Conservation (phyloP, 2,329 filamentous ascomycete genomes). For the Bipolaris sorokiniana region DNA sequence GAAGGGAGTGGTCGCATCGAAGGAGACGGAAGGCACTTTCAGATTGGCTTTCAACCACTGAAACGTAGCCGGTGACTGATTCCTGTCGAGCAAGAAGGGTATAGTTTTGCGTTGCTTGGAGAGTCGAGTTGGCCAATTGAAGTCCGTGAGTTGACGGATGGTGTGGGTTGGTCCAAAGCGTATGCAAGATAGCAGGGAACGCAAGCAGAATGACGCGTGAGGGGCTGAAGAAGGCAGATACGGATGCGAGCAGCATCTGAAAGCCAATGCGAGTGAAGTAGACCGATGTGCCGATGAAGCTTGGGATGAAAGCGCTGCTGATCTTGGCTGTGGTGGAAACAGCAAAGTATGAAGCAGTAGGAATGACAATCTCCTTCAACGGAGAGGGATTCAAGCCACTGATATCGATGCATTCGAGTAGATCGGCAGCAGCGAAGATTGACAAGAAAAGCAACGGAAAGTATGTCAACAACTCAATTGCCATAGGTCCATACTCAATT, state of each 20-base stretch:
- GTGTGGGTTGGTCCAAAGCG: conserved; percentile 75
- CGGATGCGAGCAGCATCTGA: conserved; percentile 68
- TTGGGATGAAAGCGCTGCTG: conserved; percentile 50
- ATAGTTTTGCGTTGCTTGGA: conserved; percentile 69
- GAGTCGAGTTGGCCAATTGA: conserved; percentile 67
- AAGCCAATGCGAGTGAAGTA: conserved; percentile 74
- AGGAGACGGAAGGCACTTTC: conserved; percentile 77
- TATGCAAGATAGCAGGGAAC: conserved; percentile 75
- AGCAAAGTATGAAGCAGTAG: conserved; percentile 69
- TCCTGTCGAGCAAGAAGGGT: conserved; percentile 80
- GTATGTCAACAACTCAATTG: conserved; percentile 76
- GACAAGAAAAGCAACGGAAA: conserved; percentile 57
- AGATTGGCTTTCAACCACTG: conserved; percentile 75
- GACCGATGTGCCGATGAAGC: conserved; percentile 65
- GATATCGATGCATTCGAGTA: conserved; percentile 67
- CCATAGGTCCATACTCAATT: conserved; percentile 72
- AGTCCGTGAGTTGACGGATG: conserved; percentile 67
- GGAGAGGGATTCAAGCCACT: conserved; percentile 61
- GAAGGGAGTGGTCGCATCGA: conserved; percentile 90
- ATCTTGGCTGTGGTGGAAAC: conserved; percentile 60
- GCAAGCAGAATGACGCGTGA: conserved; percentile 71
- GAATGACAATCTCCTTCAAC: conserved; percentile 67
- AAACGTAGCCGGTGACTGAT: conserved; percentile 89
- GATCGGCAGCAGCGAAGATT: conserved; percentile 51
- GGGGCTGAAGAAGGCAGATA: conserved; percentile 71